These are phyloP conservation scores for Neonectria hederae DNA, from an alignment of 2,329 filamentous ascomycete genomes.

Conservation along the genomic window DNA sequence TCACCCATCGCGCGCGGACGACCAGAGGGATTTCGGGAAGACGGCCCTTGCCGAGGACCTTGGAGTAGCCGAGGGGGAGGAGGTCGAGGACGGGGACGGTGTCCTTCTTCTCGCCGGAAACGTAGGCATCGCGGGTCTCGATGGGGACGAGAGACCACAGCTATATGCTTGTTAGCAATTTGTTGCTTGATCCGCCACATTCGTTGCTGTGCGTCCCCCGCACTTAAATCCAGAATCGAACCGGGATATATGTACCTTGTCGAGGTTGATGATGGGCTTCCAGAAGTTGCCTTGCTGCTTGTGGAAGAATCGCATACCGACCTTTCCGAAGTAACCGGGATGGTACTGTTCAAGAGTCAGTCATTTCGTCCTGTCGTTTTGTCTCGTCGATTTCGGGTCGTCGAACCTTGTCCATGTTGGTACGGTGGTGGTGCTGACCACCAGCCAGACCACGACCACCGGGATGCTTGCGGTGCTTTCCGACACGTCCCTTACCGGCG, in stretches of 20 bases:
- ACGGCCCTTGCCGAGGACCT: conserved; percentile 98
- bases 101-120: conserved; percentile 81
- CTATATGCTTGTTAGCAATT: conserved; percentile 58
- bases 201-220: neutral
- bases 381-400: conserved; percentile 54
- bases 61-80: conserved; percentile 95
- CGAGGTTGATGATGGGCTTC: conserved; percentile 98
- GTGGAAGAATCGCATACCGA: conserved; percentile 97
- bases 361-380: conserved; percentile 24
- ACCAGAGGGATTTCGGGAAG: conserved; percentile 93
- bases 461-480: conserved; percentile 96
- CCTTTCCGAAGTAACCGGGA: conserved; percentile 99
- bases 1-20: conserved; percentile 94
- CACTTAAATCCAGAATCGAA: conserved; percentile 11
- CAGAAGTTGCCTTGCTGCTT: conserved; percentile 95
- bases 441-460: conserved; percentile 90
- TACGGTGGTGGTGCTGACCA: conserved; percentile 89
- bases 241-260: conserved; percentile 74
- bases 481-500: conserved; percentile 97
- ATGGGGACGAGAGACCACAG: conserved; percentile 94
- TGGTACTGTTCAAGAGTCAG: conserved; percentile 74
- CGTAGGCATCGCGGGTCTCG: conserved; percentile 93
- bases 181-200: neutral
- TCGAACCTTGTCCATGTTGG: conserved; percentile 79
- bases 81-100: conserved; percentile 98